Conservation (phyloP, 2,329 filamentous ascomycete genomes). For the Colletotrichum falcatum region DNA sequence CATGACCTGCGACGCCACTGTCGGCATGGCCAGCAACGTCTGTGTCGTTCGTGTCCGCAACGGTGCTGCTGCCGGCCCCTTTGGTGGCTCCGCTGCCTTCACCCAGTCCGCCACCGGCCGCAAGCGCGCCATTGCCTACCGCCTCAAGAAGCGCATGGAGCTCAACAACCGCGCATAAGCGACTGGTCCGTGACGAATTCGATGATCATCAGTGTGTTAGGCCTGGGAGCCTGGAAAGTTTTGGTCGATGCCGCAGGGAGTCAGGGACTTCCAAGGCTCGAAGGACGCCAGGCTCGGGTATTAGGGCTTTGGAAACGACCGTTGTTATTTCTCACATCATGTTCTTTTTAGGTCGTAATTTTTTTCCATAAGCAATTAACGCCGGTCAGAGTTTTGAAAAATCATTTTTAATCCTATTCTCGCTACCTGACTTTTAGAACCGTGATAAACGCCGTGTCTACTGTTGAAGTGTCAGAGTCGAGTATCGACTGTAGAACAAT, state of each 20-base stretch:
- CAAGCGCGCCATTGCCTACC: constrained; percentile 72
- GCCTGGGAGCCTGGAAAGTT: constrained; percentile 31
- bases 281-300: constrained; percentile 33
- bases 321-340: constrained; percentile 36
- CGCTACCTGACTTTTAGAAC: not conserved
- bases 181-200: not conserved
- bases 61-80: constrained; percentile 70
- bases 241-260: constrained; percentile 10
- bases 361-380: constrained; percentile 39
- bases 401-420: not conserved
- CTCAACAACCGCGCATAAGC: constrained; percentile 45
- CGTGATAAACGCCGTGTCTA: not conserved
- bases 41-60: constrained; percentile 76
- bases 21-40: constrained; percentile 70
- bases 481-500: too few relatives aligned
- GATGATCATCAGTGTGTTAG: constrained; percentile 19
- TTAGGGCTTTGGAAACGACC: constrained; percentile 40
- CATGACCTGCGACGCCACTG: constrained; percentile 73
- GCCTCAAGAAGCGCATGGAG: constrained; percentile 54
- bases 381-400: constrained; percentile 38
- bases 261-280: constrained; percentile 34
- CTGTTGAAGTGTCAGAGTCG: too few relatives aligned
- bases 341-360: constrained; percentile 31
- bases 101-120: constrained; percentile 68
- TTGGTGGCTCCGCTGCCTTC: constrained; percentile 75